phyloP scores from a whole-genome alignment of 768 basidiomycete species.

The Lyophyllum decastes region DNA sequence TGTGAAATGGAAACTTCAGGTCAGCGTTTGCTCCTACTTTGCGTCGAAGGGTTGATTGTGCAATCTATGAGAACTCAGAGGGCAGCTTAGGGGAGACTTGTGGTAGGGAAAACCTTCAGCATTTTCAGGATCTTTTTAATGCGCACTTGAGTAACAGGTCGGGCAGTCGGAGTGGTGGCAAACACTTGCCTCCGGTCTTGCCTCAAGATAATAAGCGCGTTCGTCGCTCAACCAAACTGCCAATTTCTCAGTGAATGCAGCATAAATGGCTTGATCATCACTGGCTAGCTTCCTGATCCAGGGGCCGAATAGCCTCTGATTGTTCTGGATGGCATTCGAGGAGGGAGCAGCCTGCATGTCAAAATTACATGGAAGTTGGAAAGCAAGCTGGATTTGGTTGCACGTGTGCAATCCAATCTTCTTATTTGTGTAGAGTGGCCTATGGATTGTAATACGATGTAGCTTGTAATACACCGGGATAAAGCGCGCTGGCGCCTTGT shows the following conservation, averaged over 20 bases:
- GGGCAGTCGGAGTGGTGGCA: not conserved
- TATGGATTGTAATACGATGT: no score
- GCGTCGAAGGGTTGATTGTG: constrained; percentile 35
- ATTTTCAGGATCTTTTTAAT: constrained; percentile 47
- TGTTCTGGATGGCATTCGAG: constrained; percentile 24
- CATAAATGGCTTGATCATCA: constrained; percentile 25
- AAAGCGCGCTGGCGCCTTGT: not conserved
- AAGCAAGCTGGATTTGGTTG: not conserved
- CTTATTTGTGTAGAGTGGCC: not conserved
- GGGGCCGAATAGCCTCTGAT: constrained; percentile 38
- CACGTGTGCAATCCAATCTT: constrained; percentile 11
- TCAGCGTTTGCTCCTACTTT: constrained; percentile 24
- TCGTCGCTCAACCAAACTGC: constrained; percentile 44
- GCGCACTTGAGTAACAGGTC: constrained; percentile 6
- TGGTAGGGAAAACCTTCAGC: constrained; percentile 36
- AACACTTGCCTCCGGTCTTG: constrained; percentile 46
- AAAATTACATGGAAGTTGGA: constrained; percentile 4
- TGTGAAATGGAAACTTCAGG: constrained; percentile 27
- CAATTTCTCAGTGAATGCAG: constrained; percentile 35
- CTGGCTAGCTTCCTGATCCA: constrained; percentile 34
- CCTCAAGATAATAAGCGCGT: constrained; percentile 53
- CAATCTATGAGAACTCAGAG: constrained; percentile 29
- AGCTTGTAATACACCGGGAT: no score
- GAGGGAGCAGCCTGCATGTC: constrained; percentile 9
- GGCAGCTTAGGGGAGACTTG: not conserved